These are phyloP conservation scores for Chlorella variabilis DNA, from an alignment of 163 green algal genomes.

Conservation along the genomic window DNA sequence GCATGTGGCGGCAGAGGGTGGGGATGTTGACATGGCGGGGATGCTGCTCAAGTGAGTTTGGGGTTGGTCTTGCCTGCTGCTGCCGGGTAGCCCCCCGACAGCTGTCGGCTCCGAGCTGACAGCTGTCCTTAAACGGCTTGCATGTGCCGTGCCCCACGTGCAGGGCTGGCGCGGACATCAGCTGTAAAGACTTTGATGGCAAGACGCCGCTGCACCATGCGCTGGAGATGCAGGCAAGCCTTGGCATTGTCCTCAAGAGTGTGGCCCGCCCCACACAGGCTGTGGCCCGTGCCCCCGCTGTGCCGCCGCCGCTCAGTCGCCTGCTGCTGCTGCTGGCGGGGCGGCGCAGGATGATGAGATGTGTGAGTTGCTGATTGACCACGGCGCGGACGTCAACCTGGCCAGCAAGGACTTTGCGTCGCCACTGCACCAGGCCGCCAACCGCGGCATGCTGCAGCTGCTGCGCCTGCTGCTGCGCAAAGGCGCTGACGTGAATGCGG, in stretches of 20 bases:
- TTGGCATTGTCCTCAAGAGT: too few relatives aligned
- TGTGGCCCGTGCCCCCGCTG: not conserved
- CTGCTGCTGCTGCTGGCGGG: not conserved
- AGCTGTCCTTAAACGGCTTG: too few relatives aligned
- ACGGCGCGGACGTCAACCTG: slow-evolving; percentile 50
- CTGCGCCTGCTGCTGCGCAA: slow-evolving; percentile 42
- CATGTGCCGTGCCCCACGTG: not conserved
- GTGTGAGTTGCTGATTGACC: slow-evolving; percentile 41
- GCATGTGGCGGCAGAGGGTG: slow-evolving; percentile 27
- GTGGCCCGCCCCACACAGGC: too few relatives aligned
- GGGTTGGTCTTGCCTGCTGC: too few relatives aligned
- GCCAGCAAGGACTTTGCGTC: slow-evolving; percentile 58
- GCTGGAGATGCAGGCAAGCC: slow-evolving; percentile 31
- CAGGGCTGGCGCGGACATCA: slow-evolving; percentile 11
- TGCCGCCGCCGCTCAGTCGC: not conserved
- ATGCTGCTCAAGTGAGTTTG: slow-evolving; percentile 21
- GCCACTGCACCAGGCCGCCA: slow-evolving; percentile 54
- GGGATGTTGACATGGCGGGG: slow-evolving; percentile 25
- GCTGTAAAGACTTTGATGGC: slow-evolving; percentile 32
- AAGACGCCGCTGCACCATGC: slow-evolving; percentile 45
- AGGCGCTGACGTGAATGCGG: slow-evolving; percentile 23
- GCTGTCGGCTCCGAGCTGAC: too few relatives aligned
- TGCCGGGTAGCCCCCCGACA: too few relatives aligned
- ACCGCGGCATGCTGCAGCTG: slow-evolving; percentile 30
- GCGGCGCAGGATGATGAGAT: slow-evolving; percentile 40